Conservation (phyloP, 306 rosid genomes). For the Sesbania bispinosa region DNA sequence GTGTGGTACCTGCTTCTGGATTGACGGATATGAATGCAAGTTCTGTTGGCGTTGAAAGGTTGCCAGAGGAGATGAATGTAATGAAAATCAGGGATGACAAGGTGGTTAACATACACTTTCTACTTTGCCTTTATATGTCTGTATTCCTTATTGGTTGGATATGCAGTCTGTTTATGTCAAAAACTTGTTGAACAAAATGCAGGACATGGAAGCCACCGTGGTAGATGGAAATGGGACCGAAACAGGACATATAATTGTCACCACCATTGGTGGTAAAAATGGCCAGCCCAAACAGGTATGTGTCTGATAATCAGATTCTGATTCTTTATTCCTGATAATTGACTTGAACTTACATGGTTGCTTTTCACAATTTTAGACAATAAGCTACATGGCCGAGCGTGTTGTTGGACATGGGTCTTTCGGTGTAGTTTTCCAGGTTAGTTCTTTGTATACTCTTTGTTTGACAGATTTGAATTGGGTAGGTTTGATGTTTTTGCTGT, state of each 20-base stretch:
- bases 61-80: slow-evolving; percentile 77
- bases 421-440: slow-evolving; percentile 92
- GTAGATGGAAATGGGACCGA: slow-evolving; percentile 83
- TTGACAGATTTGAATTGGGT: background rate
- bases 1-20: slow-evolving; percentile 56
- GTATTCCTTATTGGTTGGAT: background rate
- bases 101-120: slow-evolving; percentile 40
- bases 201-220: slow-evolving; percentile 75
- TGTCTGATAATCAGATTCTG: slow-evolving; percentile 18
- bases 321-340: background rate
- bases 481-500: background rate
- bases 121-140: background rate
- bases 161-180: slow-evolving; percentile 3
- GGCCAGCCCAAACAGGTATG: slow-evolving; percentile 80
- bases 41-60: slow-evolving; percentile 50
- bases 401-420: slow-evolving; percentile 87
- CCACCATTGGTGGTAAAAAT: slow-evolving; percentile 82
- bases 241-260: slow-evolving; percentile 80
- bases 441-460: background rate
- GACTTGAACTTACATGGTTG: background rate
- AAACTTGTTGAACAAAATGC: slow-evolving; percentile 17
- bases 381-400: slow-evolving; percentile 96
- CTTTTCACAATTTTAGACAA: slow-evolving; percentile 46
- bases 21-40: slow-evolving; percentile 47
- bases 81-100: slow-evolving; percentile 83